phyloP scores from a whole-genome alignment of 2,329 filamentous ascomycete genomes.

The Pezicula radicicola region DNA sequence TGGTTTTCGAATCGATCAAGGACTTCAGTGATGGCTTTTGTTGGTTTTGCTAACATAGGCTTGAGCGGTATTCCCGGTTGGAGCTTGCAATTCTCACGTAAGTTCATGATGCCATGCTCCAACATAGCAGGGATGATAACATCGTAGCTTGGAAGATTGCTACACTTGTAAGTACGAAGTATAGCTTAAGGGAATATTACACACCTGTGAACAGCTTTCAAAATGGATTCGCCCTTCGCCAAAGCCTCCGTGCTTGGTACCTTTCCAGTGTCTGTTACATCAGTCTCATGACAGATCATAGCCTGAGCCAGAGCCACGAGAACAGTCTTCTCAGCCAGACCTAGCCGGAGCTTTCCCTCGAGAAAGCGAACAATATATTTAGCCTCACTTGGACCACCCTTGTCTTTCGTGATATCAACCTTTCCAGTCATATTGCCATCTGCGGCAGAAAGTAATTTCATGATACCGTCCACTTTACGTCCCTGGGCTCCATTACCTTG shows the following conservation, averaged over 20 bases:
- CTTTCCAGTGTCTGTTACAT: constrained; percentile 59
- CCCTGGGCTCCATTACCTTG: constrained; percentile 85
- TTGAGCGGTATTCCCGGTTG: constrained; percentile 93
- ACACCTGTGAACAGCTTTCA: constrained; percentile 89
- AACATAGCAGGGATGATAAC: constrained; percentile 89
- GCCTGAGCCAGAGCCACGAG: constrained; percentile 89
- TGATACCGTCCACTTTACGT: constrained; percentile 90
- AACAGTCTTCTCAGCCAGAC: constrained; percentile 88
- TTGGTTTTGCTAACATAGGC: constrained; percentile 97
- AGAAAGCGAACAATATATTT: constrained; percentile 92
- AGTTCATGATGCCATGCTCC: constrained; percentile 77
- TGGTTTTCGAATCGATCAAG: constrained; percentile 94
- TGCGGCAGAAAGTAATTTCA: constrained; percentile 90
- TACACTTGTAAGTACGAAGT: constrained; percentile 39
- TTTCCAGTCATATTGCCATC: constrained; percentile 73
- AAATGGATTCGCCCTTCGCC: constrained; percentile 76
- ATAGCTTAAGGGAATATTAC: constrained; percentile 14
- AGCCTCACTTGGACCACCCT: constrained; percentile 89
- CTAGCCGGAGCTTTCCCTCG: constrained; percentile 89
- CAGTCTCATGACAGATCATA: constrained; percentile 77
- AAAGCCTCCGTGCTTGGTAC: constrained; percentile 72
- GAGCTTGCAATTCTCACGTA: constrained; percentile 84
- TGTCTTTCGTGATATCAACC: constrained; percentile 87
- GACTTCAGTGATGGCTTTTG: constrained; percentile 96
- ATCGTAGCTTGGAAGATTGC: constrained; percentile 92